phyloP scores from a whole-genome alignment of 192 early-diverging fungal genomes.

The Linnemannia zychae region DNA sequence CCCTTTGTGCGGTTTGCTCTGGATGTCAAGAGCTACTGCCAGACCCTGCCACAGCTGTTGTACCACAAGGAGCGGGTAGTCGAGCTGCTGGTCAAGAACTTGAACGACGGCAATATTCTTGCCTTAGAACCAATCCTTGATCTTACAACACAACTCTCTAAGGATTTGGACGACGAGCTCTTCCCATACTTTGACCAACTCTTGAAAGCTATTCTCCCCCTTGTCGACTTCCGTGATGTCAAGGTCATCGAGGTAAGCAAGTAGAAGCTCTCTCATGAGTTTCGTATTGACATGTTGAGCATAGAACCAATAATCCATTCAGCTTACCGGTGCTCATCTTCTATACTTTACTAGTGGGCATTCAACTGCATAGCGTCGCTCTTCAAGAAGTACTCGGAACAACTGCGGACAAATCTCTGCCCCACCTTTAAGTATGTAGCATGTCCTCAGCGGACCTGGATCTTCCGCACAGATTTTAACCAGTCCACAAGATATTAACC shows the following conservation, averaged over 20 bases:
- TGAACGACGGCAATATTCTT: constrained; percentile 72
- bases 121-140: constrained; percentile 89
- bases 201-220: constrained; percentile 72
- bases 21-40: constrained; percentile 72
- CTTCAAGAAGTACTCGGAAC: constrained; percentile 89
- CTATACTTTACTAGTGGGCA: constrained; percentile 63
- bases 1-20: constrained; percentile 81
- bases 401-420: constrained; percentile 76
- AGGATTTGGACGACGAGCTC: constrained; percentile 94
- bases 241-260: constrained; percentile 80
- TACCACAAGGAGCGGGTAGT: constrained; percentile 91
- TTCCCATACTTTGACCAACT: constrained; percentile 81
- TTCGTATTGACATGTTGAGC: neutral
- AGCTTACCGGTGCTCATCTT: neutral
- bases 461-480: neutral
- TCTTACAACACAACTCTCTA: constrained; percentile 84
- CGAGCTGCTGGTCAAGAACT: constrained; percentile 70
- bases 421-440: constrained; percentile 76
- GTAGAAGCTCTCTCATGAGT: neutral
- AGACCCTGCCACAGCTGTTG: constrained; percentile 89
- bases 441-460: neutral
- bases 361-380: constrained; percentile 92
- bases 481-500: neutral
- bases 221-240: constrained; percentile 77
- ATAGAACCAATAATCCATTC: neutral